These are phyloP conservation scores for Mycena latifolia DNA, from an alignment of 768 basidiomycete genomes.

Conservation along the genomic window DNA sequence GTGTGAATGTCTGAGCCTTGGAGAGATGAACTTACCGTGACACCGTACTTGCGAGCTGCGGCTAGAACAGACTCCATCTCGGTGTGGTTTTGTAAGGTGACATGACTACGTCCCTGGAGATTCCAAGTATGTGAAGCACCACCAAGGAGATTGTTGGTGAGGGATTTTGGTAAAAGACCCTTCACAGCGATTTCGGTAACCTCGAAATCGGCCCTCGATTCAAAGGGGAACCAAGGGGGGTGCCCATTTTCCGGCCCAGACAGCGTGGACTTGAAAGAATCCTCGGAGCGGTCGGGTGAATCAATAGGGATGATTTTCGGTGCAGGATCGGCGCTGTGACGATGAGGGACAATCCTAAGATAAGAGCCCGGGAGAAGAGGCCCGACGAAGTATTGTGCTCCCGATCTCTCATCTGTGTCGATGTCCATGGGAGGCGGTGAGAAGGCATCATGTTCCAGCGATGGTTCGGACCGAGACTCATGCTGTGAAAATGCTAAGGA, in stretches of 20 bases:
- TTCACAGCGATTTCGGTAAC: neutral
- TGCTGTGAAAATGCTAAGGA: too few species aligned
- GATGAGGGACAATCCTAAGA: neutral
- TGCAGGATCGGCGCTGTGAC: neutral
- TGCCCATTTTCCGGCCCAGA: neutral
- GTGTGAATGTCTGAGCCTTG: too few species aligned
- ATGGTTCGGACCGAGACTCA: too few species aligned
- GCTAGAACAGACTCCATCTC: neutral
- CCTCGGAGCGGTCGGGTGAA: neutral
- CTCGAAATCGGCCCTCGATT: neutral
- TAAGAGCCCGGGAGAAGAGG: neutral
- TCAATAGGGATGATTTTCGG: neutral
- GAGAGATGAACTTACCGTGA: neutral
- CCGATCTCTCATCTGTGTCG: neutral
- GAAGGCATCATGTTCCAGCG: neutral
- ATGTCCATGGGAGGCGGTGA: neutral
- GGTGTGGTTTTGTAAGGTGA: neutral
- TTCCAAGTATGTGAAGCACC: neutral
- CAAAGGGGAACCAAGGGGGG: neutral
- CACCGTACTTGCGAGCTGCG: neutral
- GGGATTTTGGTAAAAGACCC: neutral
- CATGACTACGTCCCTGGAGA: neutral
- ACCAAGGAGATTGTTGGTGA: neutral
- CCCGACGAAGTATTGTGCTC: neutral
- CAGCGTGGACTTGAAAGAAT: neutral